These are phyloP conservation scores for Metarhizium sp. DNA, from an alignment of 2,329 filamentous ascomycete genomes.

Conservation along the genomic window DNA sequence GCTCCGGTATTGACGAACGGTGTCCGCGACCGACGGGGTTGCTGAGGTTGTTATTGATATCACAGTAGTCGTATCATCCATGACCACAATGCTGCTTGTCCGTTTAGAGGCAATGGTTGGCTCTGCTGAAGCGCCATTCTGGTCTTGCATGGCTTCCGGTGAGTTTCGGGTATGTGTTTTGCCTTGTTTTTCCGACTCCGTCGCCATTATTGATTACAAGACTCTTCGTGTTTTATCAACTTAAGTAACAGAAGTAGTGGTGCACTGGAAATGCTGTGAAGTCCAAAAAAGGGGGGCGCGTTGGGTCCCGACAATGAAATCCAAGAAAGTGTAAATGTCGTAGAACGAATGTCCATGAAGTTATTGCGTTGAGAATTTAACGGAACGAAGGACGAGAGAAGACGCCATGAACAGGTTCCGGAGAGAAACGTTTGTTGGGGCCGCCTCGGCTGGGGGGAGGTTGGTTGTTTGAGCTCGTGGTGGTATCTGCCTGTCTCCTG, in stretches of 20 bases:
- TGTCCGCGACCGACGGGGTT: constrained; percentile 8
- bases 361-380: constrained; percentile 16
- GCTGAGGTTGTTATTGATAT: constrained; percentile 5
- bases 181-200: constrained; percentile 33
- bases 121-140: neutral
- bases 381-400: constrained; percentile 4
- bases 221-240: neutral
- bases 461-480: constrained; percentile 13
- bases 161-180: constrained; percentile 39
- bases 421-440: constrained; percentile 4
- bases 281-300: constrained; percentile 20
- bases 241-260: constrained; percentile 6
- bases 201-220: constrained; percentile 22
- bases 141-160: constrained; percentile 26
- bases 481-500: constrained; percentile 14
- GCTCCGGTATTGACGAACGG: constrained; percentile 34
- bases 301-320: constrained; percentile 11
- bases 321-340: constrained; percentile 39
- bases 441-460: constrained; percentile 1
- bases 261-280: constrained; percentile 16
- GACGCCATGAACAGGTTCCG: constrained; percentile 6
- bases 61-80: constrained; percentile 7
- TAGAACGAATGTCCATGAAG: constrained; percentile 25
- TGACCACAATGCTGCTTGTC: constrained; percentile 21
- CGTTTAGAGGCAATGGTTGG: constrained; percentile 16